Base-by-base conservation (phyloP, 1,139 yeast genomes). In the Suhomyces guaymorum region DNA sequence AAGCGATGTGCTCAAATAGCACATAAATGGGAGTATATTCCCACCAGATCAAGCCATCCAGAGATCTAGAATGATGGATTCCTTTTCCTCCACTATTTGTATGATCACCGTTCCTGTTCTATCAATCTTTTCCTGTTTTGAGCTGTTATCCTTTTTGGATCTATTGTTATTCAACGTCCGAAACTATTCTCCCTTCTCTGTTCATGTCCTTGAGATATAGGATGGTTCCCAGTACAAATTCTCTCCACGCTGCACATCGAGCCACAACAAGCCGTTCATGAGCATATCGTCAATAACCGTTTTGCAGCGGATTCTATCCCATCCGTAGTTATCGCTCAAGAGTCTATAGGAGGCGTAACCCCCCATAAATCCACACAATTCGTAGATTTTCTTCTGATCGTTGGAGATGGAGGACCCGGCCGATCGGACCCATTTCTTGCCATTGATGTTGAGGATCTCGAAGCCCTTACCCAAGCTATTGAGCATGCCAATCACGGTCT, bases 201-300 rank as follows among this genome's bases (percentile, higher is more conserved):
- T n/a, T n/a, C n/a, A 17, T 23, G 15, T 17, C 15, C 34, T 24
- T 8, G 38, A 38, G 8, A 63, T 65, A 72, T 72, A 69, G 7
- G 72, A 67, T 4, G 72, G 77, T 43, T 63, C 76, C 95, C 95
- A 87, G 52, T 74, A 87, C 46, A 70, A 73, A n/a, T 79, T 88
- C 13, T 45, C 46, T 0, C 42, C 44, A 8, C 73, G 79, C 48
- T 78, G 85, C 3, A 59, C 57, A 52, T 89, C 97, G 1, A 88
- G 66, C 97, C 97, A 89, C 16, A 89, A 63, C 32, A 87, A 66
- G 8, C 97, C 96, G 32, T 74, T 75, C 52, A 83, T 70, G 3
- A 88, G 82, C 87, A 89, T 81, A 39, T 85, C 94, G 30, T 84
- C 82, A 13, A 90, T 57, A 8, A 81, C 84, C 0, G 80, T 63